phyloP scores from a whole-genome alignment of 345 rosid genomes.

The Linum trigynum region DNA sequence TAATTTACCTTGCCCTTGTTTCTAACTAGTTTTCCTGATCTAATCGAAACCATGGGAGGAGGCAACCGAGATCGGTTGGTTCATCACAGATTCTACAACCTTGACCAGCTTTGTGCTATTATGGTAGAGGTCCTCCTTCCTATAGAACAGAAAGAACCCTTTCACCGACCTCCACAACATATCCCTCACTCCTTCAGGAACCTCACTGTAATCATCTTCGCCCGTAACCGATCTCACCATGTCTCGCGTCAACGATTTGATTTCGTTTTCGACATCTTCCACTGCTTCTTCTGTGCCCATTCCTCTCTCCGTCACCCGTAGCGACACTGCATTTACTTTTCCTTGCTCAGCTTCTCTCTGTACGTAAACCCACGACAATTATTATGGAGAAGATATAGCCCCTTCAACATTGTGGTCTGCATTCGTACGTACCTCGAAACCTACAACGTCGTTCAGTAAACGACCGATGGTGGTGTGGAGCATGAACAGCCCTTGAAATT shows the following conservation, averaged over 20 bases:
- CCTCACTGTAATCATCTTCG: constrained; percentile 32
- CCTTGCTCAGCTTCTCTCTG: constrained; percentile 76
- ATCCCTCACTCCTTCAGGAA: constrained; percentile 69
- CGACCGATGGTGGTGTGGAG: constrained; percentile 73
- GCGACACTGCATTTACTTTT: constrained; percentile 58
- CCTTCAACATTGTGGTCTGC: neutral
- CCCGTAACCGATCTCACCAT: constrained; percentile 43
- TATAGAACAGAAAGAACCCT: constrained; percentile 58
- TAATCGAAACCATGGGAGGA: too few relatives aligned
- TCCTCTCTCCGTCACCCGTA: constrained; percentile 37
- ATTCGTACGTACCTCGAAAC: constrained; percentile 42
- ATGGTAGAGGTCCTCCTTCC: constrained; percentile 66
- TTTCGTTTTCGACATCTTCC: constrained; percentile 22
- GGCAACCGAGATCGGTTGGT: constrained; percentile 29
- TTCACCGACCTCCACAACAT: constrained; percentile 68
- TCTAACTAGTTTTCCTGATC: too few relatives aligned
- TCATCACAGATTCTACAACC: constrained; percentile 39
- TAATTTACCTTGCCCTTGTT: too few relatives aligned
- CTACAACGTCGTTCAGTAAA: constrained; percentile 62
- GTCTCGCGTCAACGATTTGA: constrained; percentile 30
- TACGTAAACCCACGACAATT: neutral
- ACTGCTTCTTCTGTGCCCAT: constrained; percentile 35
- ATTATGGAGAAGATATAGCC: too few relatives aligned
- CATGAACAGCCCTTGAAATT: constrained; percentile 35
- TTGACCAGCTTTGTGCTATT: constrained; percentile 31